A percentile compares a stretch with the other conserved stretches of the same genome.
These are phyloP conservation scores for Poa annua DNA, from an alignment of 176 grass and related monocot species.

Conservation along the genomic window DNA sequence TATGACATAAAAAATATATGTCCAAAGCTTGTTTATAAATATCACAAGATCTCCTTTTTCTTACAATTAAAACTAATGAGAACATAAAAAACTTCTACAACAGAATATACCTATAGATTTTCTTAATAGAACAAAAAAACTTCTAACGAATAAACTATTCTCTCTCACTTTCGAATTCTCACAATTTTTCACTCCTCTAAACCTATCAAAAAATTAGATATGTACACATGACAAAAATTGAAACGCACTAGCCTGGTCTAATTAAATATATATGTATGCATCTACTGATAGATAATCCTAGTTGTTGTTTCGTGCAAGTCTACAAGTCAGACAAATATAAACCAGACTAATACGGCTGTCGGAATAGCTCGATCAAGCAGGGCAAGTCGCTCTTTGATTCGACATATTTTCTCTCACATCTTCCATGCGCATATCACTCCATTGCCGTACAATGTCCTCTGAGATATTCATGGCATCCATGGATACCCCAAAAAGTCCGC, in stretches of 20 bases:
- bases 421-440: constrained; percentile 29
- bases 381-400: neutral
- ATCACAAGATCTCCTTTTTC: neutral
- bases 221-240: neutral
- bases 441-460: constrained; percentile 54
- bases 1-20: neutral
- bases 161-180: constrained; percentile 18
- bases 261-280: neutral
- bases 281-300: constrained; percentile 17
- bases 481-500: constrained; percentile 67
- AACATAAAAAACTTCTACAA: constrained; percentile 28
- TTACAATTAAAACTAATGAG: constrained; percentile 42
- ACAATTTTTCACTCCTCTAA: constrained; percentile 13
- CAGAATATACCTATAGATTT: constrained; percentile 15
- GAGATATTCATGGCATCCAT: constrained; percentile 70
- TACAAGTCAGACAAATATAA: constrained; percentile 21
- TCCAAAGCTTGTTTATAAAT: constrained; percentile 24
- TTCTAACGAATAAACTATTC: constrained; percentile 16
- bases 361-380: constrained; percentile 32
- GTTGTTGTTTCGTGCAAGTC: neutral
- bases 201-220: constrained; percentile 43
- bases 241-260: constrained; percentile 48
- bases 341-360: constrained; percentile 41
- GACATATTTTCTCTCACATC: constrained; percentile 9
- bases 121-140: constrained; percentile 44